A percentile compares a stretch with the other conserved stretches of the same genome.
Conservation (phyloP, 2,329 filamentous ascomycete genomes). For the Penicillium aurantiogriseum region DNA sequence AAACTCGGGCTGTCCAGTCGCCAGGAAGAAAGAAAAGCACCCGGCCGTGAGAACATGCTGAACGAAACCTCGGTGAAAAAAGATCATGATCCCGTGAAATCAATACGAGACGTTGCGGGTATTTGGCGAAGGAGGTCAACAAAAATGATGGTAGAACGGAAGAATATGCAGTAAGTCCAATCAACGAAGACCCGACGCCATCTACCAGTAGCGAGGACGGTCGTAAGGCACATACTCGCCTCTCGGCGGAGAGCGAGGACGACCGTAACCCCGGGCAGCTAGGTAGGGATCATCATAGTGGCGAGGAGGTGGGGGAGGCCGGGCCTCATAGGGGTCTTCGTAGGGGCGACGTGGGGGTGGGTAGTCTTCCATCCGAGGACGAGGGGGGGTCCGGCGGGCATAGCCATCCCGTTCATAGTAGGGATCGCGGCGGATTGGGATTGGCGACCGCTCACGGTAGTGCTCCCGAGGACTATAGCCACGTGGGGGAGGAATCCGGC, state of each 20-base stretch:
- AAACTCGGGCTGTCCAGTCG: slow-evolving; percentile 11
- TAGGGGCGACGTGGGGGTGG: slow-evolving; percentile 56
- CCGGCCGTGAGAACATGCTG: slow-evolving; percentile 11
- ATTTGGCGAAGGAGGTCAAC: slow-evolving; percentile 16
- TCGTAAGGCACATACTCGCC: slow-evolving; percentile 45
- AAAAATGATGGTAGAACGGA: slow-evolving; percentile 20
- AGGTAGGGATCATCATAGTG: slow-evolving; percentile 61
- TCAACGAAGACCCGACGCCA: slow-evolving; percentile 3
- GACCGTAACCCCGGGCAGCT: slow-evolving; percentile 54
- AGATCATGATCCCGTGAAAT: slow-evolving; percentile 21
- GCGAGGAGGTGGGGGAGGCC: slow-evolving; percentile 51
- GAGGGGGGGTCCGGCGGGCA: slow-evolving; percentile 76
- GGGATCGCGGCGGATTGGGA: slow-evolving; percentile 64
- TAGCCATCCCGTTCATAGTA: slow-evolving; percentile 82
- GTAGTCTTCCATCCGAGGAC: slow-evolving; percentile 77
- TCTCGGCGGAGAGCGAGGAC: slow-evolving; percentile 45
- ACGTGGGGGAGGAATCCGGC: slow-evolving; percentile 73
- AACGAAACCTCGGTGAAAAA: slow-evolving; percentile 15
- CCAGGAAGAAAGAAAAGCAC: slow-evolving; percentile 2
- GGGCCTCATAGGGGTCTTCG: slow-evolving; percentile 60
- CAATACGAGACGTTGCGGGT: slow-evolving; percentile 25
- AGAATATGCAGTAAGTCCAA: slow-evolving; percentile 6
- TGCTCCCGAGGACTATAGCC: slow-evolving; percentile 82
- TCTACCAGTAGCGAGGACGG: slow-evolving; percentile 47
- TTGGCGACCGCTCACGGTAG: slow-evolving; percentile 82